These are phyloP conservation scores for Globisporangium rhizosaccharum DNA, from an alignment of 352 stramenopile genomes.

Conservation along the genomic window DNA sequence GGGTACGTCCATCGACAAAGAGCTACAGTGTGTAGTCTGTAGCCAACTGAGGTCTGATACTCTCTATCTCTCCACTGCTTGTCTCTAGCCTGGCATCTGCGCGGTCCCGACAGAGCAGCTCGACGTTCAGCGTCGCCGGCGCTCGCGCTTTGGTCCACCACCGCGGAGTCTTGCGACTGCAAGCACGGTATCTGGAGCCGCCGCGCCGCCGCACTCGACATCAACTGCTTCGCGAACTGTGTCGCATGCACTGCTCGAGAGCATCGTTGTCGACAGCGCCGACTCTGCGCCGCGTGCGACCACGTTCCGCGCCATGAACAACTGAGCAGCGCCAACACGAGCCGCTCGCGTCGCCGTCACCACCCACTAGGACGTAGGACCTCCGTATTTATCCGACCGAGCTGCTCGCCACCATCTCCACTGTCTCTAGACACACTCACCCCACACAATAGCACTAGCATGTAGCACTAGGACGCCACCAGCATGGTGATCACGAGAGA, in stretches of 20 bases:
- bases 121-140: slow-evolving; percentile 19
- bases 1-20: slow-evolving; percentile 24
- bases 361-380: neutral
- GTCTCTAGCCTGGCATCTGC: slow-evolving; percentile 58
- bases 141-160: slow-evolving; percentile 4
- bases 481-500: no score
- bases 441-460: no score
- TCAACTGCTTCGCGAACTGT: neutral
- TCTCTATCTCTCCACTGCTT: slow-evolving; percentile 1
- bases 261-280: neutral
- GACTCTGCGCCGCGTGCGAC: neutral
- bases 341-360: neutral
- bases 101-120: slow-evolving; percentile 70
- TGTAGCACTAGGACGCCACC: no score
- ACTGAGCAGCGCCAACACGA: neutral
- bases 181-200: neutral
- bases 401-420: no score
- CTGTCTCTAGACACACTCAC: no score
- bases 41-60: neutral
- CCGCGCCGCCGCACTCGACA: no score
- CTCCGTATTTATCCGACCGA: slow-evolving; percentile 2
- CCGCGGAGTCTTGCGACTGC: neutral
- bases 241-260: slow-evolving; percentile 6
- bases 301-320: slow-evolving; percentile 12
- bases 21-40: neutral